Percentiles rank a stretch among this genome's conserved stretches.
Conservation (phyloP, 805 yeast genomes). For the Zygotorulaspora florentina region DNA sequence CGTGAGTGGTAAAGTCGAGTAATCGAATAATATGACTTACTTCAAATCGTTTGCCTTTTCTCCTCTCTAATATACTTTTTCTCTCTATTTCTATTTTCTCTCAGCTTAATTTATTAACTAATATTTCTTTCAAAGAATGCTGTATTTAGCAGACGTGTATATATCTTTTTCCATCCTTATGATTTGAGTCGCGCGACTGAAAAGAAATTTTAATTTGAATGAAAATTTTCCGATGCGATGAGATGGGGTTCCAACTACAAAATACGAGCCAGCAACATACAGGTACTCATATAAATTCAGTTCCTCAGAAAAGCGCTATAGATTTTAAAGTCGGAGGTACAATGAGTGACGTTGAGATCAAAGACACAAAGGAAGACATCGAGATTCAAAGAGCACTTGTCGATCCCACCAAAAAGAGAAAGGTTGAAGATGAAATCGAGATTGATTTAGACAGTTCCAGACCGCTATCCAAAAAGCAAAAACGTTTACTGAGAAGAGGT, state of each 20-base stretch:
- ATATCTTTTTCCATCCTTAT: neutral
- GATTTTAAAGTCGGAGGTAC: neutral
- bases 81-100: neutral
- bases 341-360: slow-evolving; percentile 9
- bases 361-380: slow-evolving; percentile 25
- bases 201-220: neutral
- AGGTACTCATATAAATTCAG: too few relatives aligned
- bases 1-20: too few relatives aligned
- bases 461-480: slow-evolving; percentile 89
- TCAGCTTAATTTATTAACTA: slow-evolving; percentile 3
- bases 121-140: neutral
- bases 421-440: slow-evolving; percentile 53
- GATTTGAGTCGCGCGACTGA: slow-evolving; percentile 1
- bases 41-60: neutral
- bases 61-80: neutral
- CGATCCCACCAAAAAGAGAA: slow-evolving; percentile 37
- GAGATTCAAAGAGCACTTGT: slow-evolving; percentile 32
- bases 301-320: neutral
- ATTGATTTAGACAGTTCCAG: slow-evolving; percentile 65
- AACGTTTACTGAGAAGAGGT: slow-evolving; percentile 77
- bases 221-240: slow-evolving; percentile 20
- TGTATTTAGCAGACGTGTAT: neutral
- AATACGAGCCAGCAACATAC: neutral
- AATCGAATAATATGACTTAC: too few relatives aligned
- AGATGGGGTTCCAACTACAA: slow-evolving; percentile 11